A percentile compares a stretch with the other conserved stretches of the same genome.
Evolutionary conservation across 768 basidiomycete species (phyloP).

Genomic region (Melanogaster broomeanus): DNA sequence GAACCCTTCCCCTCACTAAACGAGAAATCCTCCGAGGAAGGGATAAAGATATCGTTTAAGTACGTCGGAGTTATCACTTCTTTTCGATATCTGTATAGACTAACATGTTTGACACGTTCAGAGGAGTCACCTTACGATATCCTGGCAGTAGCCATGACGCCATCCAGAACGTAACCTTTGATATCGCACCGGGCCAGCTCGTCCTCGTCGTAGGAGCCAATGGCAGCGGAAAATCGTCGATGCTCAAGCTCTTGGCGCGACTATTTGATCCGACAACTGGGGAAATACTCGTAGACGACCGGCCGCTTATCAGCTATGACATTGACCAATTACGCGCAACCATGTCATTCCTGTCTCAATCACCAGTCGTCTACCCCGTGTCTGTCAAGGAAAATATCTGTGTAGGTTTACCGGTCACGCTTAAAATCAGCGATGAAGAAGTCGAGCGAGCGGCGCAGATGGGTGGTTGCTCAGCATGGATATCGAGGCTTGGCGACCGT

Average conservation of each 20-base stretch:
- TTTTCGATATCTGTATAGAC: neutral
- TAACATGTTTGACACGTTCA: slow-evolving; percentile 2
- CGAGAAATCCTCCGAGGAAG: slow-evolving; percentile 5
- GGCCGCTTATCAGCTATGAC: slow-evolving; percentile 39
- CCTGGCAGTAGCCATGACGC: slow-evolving; percentile 19
- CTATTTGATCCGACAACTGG: slow-evolving; percentile 50
- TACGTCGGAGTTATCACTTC: slow-evolving; percentile 2
- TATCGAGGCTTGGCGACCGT: slow-evolving; percentile 33
- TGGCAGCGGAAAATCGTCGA: slow-evolving; percentile 29
- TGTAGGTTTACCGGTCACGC: slow-evolving; percentile 24
- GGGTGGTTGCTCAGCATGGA: slow-evolving; percentile 33
- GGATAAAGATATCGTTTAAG: slow-evolving; percentile 31
- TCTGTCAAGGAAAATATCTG: slow-evolving; percentile 46
- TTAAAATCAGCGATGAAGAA: slow-evolving; percentile 11
- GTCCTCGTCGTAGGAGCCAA: slow-evolving; percentile 34
- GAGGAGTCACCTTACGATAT: slow-evolving; percentile 25
- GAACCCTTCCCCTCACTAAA: slow-evolving; percentile 18
- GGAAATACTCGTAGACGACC: slow-evolving; percentile 44
- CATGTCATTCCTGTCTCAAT: slow-evolving; percentile 51
- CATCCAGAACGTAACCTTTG: slow-evolving; percentile 27
- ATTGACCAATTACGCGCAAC: slow-evolving; percentile 42
- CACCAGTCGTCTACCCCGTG: slow-evolving; percentile 49
- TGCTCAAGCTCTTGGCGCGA: slow-evolving; percentile 51
- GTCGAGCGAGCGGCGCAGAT: slow-evolving; percentile 34
- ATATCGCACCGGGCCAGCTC: slow-evolving; percentile 28